Conservation (phyloP, 352 stramenopile species). For the Phytophthora sp. region DNA sequence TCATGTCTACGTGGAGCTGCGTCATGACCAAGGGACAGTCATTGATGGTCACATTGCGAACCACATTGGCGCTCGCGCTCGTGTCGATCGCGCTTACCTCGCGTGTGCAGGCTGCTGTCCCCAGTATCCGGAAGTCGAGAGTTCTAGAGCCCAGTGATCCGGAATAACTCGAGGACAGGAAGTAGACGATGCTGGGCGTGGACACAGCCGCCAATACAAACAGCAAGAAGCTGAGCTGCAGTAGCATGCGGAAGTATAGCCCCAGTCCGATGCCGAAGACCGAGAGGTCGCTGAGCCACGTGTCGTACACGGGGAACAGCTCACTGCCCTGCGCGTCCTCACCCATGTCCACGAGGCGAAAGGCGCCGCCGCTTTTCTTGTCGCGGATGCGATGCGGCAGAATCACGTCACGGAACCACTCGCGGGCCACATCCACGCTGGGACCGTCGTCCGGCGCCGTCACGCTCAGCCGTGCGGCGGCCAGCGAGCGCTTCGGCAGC, state of each 20-base stretch:
- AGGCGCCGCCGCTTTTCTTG: slow-evolving; percentile 39
- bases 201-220: slow-evolving; percentile 65
- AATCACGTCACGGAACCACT: slow-evolving; percentile 66
- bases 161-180: slow-evolving; percentile 65
- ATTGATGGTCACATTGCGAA: slow-evolving; percentile 37
- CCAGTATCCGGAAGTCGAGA: slow-evolving; percentile 60
- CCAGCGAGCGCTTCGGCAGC: slow-evolving; percentile 13
- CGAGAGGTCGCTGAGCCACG: slow-evolving; percentile 61
- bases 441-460: slow-evolving; percentile 30
- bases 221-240: slow-evolving; percentile 59
- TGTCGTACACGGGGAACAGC: slow-evolving; percentile 69
- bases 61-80: slow-evolving; percentile 13
- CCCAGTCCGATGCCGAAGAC: slow-evolving; percentile 79
- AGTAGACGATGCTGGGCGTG: slow-evolving; percentile 70
- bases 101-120: slow-evolving; percentile 67
- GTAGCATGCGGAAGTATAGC: slow-evolving; percentile 80
- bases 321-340: slow-evolving; percentile 57
- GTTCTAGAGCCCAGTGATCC: slow-evolving; percentile 41
- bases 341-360: slow-evolving; percentile 73
- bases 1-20: slow-evolving; percentile 66
- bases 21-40: slow-evolving; percentile 58
- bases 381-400: slow-evolving; percentile 59
- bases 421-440: slow-evolving; percentile 44
- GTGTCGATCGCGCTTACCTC: slow-evolving; percentile 21
- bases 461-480: slow-evolving; percentile 28